phyloP scores from a whole-genome alignment of 2,329 filamentous ascomycete genomes.

The Metarhizium rileyi region DNA sequence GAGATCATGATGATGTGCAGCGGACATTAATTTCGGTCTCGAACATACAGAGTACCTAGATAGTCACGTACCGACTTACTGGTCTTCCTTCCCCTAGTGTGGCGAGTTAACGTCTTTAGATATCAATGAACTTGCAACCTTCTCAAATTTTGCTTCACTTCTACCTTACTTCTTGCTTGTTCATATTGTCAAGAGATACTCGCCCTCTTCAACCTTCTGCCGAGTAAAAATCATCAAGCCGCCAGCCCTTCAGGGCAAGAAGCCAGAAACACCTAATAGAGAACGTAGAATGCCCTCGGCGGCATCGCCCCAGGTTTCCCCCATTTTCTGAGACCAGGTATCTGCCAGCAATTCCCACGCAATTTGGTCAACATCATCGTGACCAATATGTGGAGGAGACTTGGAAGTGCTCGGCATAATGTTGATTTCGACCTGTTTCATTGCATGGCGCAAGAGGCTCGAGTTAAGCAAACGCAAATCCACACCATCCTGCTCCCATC shows the following conservation, averaged over 20 bases:
- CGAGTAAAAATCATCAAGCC: neutral
- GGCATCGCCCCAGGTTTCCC: constrained; percentile 23
- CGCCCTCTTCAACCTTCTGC: too few relatives aligned
- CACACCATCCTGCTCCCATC: constrained; percentile 24
- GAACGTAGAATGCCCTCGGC: constrained; percentile 19
- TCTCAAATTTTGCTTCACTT: too few relatives aligned
- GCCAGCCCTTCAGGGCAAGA: constrained; percentile 10
- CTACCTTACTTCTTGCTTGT: too few relatives aligned
- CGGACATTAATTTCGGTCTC: too few relatives aligned
- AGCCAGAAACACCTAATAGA: constrained; percentile 14
- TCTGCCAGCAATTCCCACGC: constrained; percentile 24
- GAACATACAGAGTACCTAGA: too few relatives aligned
- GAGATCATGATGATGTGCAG: too few relatives aligned
- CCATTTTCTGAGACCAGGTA: constrained; percentile 10
- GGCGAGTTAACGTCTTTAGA: too few relatives aligned
- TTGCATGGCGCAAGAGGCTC: constrained; percentile 14
- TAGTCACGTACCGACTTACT: too few relatives aligned
- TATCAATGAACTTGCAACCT: too few relatives aligned
- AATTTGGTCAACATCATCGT: constrained; percentile 20
- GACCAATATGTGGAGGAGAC: neutral
- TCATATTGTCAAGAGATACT: too few relatives aligned
- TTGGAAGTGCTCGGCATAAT: constrained; percentile 16
- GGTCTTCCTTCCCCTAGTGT: too few relatives aligned
- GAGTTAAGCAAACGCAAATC: constrained; percentile 20
- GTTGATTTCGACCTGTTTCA: constrained; percentile 12